Conservation (phyloP, 345 rosid species). For the Lenwebbia sp. region DNA sequence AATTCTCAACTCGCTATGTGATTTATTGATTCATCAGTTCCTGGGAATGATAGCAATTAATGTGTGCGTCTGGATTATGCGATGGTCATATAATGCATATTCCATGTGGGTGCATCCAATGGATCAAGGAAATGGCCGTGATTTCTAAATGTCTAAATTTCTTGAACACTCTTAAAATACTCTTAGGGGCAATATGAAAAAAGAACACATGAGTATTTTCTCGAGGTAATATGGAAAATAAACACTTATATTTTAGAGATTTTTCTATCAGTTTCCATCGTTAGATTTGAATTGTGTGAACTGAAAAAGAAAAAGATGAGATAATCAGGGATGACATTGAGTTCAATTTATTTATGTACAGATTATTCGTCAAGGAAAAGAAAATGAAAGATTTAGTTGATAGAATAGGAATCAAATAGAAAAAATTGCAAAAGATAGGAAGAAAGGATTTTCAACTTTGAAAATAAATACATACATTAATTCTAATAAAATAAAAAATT, state of each 20-base stretch:
- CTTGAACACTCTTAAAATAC: background rate
- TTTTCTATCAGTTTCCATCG: background rate
- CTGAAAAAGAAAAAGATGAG: background rate
- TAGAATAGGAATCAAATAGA: background rate
- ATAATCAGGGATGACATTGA: background rate
- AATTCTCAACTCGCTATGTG: background rate
- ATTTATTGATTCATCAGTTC: background rate
- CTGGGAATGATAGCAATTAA: too few species aligned
- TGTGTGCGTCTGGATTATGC: too few species aligned
- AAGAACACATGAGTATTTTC: background rate
- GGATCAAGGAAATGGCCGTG: background rate
- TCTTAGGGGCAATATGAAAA: too few species aligned
- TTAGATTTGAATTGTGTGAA: background rate
- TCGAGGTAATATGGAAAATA: background rate
- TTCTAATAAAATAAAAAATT: background rate
- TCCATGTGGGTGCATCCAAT: background rate
- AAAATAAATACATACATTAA: background rate
- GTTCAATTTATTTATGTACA: background rate
- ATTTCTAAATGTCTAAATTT: background rate
- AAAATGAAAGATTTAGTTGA: background rate
- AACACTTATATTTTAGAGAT: background rate
- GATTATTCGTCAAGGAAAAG: background rate
- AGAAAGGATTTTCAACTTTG: background rate
- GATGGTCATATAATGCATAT: background rate
- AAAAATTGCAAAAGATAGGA: background rate